Percentiles rank a stretch among this genome's conserved stretches.
Conservation (phyloP, 1,284 basidiomycete genomes). For the Rhodotorula glutinis region DNA sequence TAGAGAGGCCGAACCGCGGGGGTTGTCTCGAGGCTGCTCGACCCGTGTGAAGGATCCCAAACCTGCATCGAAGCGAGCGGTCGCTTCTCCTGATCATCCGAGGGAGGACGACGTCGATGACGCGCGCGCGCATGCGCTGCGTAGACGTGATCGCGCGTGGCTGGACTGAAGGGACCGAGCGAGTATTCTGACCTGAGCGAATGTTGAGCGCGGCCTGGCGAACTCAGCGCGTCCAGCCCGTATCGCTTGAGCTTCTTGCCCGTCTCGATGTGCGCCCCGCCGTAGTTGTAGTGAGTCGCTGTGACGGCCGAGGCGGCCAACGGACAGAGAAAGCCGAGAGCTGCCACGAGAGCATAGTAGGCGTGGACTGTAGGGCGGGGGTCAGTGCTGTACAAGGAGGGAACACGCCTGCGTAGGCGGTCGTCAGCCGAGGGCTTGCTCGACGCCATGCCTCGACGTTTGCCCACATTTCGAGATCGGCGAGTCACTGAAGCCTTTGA, state of each 20-base stretch:
- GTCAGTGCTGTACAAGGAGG: rapidly evolving
- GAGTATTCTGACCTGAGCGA: not conserved
- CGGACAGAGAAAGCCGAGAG: constrained; percentile 17
- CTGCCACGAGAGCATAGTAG: constrained; percentile 22
- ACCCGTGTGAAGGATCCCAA: not conserved
- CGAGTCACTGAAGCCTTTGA: not conserved
- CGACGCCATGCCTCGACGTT: too few relatives aligned
- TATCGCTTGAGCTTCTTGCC: not conserved
- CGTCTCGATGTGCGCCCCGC: not conserved
- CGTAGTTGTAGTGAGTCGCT: not conserved
- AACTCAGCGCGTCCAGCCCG: not conserved
- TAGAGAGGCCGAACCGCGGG: not conserved
- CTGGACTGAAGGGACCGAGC: not conserved
- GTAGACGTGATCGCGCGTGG: not conserved
- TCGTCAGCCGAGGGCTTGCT: too few relatives aligned
- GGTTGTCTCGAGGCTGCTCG: not conserved
- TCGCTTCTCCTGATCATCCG: not conserved
- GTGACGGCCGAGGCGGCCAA: constrained; percentile 15
- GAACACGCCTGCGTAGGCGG: not conserved
- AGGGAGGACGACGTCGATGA: not conserved
- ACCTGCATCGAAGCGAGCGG: not conserved
- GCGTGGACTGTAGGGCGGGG: constrained; percentile 14
- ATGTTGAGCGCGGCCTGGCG: too few relatives aligned
- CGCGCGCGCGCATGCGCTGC: not conserved
- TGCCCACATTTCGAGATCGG: not conserved